Evolutionary conservation across 1,139 yeast species (phyloP).

Genomic region (Magnusiomyces fungicola): DNA sequence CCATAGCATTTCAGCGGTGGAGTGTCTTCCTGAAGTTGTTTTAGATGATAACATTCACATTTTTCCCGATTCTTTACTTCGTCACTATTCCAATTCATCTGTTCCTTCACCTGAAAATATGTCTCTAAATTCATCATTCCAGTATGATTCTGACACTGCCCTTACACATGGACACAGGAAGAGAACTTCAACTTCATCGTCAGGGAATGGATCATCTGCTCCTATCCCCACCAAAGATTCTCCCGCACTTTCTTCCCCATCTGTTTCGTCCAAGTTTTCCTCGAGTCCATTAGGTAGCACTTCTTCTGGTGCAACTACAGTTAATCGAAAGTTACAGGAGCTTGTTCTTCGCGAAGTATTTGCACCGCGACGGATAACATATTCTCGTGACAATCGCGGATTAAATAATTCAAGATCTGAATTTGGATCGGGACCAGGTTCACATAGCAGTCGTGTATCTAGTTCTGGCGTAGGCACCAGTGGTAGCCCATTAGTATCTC

Average conservation of each 20-base stretch:
- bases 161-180: neutral
- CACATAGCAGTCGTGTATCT: too few species aligned
- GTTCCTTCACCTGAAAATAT: slow-evolving; percentile 24
- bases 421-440: too few species aligned
- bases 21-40: slow-evolving; percentile 66
- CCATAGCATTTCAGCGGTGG: too few species aligned
- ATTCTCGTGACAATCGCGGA: neutral
- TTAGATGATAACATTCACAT: slow-evolving; percentile 85
- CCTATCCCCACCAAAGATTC: slow-evolving; percentile 1
- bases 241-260: slow-evolving; percentile 11
- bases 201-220: neutral
- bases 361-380: slow-evolving; percentile 37
- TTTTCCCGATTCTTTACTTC: slow-evolving; percentile 71
- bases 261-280: slow-evolving; percentile 1
- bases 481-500: neutral
- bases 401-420: too few species aligned
- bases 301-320: slow-evolving; percentile 53
- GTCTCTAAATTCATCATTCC: neutral
- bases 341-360: slow-evolving; percentile 63
- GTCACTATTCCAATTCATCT: slow-evolving; percentile 46
- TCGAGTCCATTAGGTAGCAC: slow-evolving; percentile 11
- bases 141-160: neutral
- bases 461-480: too few species aligned
- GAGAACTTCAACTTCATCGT: neutral
- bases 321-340: slow-evolving; percentile 59